Evolutionary conservation across 768 basidiomycete genomes (phyloP).

Genomic region (Omphalotus guepiniiformis): DNA sequence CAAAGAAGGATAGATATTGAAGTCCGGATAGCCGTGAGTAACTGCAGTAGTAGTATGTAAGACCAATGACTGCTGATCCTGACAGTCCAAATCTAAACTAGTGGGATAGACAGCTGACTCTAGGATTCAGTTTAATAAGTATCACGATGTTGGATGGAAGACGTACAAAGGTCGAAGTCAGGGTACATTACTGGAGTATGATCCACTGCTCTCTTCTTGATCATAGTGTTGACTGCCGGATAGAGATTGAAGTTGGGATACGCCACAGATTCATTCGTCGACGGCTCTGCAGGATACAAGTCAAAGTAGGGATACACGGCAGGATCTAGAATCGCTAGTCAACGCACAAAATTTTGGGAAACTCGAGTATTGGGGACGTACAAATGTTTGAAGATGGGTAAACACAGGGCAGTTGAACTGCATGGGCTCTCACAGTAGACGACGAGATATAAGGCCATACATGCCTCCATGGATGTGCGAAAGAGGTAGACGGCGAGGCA

Average conservation of each 20-base stretch:
- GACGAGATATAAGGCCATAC: conserved; percentile 11
- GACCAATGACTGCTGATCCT: too few relatives aligned
- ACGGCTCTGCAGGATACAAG: conserved; percentile 23
- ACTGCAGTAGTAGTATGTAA: background rate
- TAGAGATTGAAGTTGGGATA: conserved; percentile 38
- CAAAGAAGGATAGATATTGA: conserved; percentile 10
- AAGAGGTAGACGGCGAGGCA: conserved; percentile 28
- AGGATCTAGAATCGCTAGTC: conserved; percentile 16
- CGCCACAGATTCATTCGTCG: conserved; percentile 9
- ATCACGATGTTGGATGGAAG: background rate
- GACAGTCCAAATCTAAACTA: too few relatives aligned
- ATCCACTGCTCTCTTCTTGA: background rate
- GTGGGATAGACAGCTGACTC: conserved; percentile 7
- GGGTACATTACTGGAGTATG: conserved; percentile 26
- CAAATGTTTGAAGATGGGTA: conserved; percentile 26
- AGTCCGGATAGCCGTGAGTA: background rate
- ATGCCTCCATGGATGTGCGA: background rate
- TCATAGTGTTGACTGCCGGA: conserved; percentile 18
- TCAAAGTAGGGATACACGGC: conserved; percentile 28
- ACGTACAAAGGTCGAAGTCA: conserved; percentile 16
- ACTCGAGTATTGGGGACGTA: conserved; percentile 14
- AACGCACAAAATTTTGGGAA: conserved; percentile 6
- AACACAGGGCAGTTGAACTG: conserved; percentile 7
- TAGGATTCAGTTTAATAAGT: background rate
- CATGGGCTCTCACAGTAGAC: too few relatives aligned